Evolutionary conservation across 2,329 filamentous ascomycete species (phyloP).

Genomic region (Alternaria triticimaculans): DNA sequence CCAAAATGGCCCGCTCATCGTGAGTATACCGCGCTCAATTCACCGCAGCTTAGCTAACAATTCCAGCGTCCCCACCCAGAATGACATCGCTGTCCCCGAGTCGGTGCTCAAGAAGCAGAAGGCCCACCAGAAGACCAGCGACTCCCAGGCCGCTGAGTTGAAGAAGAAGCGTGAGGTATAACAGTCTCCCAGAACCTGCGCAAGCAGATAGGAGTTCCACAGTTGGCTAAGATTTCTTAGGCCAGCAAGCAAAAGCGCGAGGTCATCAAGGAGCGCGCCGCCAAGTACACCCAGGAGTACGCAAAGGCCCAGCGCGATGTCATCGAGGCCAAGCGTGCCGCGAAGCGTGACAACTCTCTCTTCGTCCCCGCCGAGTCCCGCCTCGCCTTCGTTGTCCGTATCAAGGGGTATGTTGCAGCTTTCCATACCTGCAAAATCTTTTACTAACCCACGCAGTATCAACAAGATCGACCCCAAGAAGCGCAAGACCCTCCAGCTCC

Average conservation of each 20-base stretch:
- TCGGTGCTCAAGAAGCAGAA: slow-evolving; percentile 99
- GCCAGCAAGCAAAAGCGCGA: slow-evolving; percentile 98
- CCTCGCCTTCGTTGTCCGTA: slow-evolving; percentile 97
- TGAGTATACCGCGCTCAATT: slow-evolving; percentile 22
- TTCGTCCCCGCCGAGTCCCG: slow-evolving; percentile 95
- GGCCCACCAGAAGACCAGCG: slow-evolving; percentile 98
- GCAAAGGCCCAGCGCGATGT: slow-evolving; percentile 95
- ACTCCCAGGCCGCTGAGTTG: slow-evolving; percentile 78
- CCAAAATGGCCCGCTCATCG: slow-evolving; percentile 48
- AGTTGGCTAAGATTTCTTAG: slow-evolving; percentile 62
- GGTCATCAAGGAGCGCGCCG: slow-evolving; percentile 99
- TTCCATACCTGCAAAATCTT: not conserved
- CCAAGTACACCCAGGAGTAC: slow-evolving; percentile 99
- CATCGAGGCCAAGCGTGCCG: slow-evolving; percentile 87
- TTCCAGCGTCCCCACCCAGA: slow-evolving; percentile 81
- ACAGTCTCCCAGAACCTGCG: slow-evolving; percentile 45
- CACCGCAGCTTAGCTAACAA: not conserved
- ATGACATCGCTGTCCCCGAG: slow-evolving; percentile 98
- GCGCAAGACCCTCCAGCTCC: slow-evolving; percentile 99
- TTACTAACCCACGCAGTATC: slow-evolving; percentile 70
- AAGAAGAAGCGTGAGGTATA: slow-evolving; percentile 96
- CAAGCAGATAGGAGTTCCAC: slow-evolving; percentile 47
- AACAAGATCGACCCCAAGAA: slow-evolving; percentile 99
- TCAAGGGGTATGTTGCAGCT: slow-evolving; percentile 78
- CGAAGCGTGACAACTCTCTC: slow-evolving; percentile 92